A percentile compares a stretch with the other conserved stretches of the same genome.
Evolutionary conservation across 1,284 basidiomycete species (phyloP).

Genomic region (Hortiboletus rubellus): DNA sequence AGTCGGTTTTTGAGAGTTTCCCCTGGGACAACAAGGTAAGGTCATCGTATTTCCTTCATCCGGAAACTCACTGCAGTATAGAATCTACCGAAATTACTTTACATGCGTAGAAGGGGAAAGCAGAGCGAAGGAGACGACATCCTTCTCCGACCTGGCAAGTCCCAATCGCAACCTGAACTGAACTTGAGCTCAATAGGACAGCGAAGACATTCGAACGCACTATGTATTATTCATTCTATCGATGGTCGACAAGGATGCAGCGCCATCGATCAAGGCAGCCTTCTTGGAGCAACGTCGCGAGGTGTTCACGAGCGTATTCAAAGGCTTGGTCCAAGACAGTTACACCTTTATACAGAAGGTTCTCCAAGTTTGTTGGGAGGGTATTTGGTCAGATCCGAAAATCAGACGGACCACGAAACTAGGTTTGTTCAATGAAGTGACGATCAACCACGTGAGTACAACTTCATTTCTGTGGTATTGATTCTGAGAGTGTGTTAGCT

Average conservation of each 20-base stretch:
- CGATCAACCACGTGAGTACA: conserved; percentile 56
- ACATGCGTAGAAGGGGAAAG: conserved; percentile 65
- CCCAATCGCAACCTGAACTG: not conserved
- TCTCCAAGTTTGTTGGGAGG: conserved; percentile 56
- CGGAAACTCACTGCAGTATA: conserved; percentile 28
- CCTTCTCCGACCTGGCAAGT: conserved; percentile 56
- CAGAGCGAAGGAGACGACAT: conserved; percentile 40
- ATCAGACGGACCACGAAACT: conserved; percentile 70
- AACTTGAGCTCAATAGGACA: not conserved
- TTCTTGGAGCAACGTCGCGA: conserved; percentile 71
- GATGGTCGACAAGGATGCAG: conserved; percentile 53
- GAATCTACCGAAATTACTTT: conserved; percentile 64
- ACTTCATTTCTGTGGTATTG: not conserved
- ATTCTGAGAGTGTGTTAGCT: conserved; percentile 43
- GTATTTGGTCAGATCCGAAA: conserved; percentile 70
- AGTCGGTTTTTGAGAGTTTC: conserved; percentile 60
- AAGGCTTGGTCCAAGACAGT: conserved; percentile 62
- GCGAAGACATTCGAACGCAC: conserved; percentile 68
- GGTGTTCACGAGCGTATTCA: conserved; percentile 63
- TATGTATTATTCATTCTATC: conserved; percentile 70
- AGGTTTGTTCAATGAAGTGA: conserved; percentile 62
- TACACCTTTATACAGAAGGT: conserved; percentile 55
- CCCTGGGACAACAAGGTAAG: conserved; percentile 75
- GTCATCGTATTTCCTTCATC: not conserved
- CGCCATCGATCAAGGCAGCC: conserved; percentile 52